Base-by-base conservation (phyloP, 1,284 basidiomycete genomes). In the Sanghuangporus sanghuang region DNA sequence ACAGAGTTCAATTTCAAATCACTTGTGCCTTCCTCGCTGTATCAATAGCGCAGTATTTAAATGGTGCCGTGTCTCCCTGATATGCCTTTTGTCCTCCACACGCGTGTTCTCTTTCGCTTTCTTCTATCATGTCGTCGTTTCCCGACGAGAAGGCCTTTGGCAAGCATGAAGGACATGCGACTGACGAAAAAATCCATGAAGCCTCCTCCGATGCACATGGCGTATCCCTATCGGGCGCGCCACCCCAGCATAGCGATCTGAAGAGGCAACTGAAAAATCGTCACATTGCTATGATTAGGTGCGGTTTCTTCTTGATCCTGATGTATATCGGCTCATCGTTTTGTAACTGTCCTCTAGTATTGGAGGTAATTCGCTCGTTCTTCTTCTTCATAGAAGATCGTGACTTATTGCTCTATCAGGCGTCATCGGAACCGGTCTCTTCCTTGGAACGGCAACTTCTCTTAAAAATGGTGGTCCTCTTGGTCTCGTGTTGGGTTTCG, bases 341-440 rank as follows among this genome's bases (percentile, higher is more conserved):
- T 70, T 49, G 69, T 65, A 57, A 52, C 21, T 44, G 44, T 14
- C 60, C 38, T 14, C 56, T 49, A 77, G 75, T 75, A 77, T 77
- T 60, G 75, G 75, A 64, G 75, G 74, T 72, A 63, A 48, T 67
- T 57, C 9, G 11, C 27, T 1, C 9, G 14, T 14, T 40, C 2
- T 8, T 5, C 12, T 11, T 44, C 38, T 14, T 14, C 6, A 9
- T 1, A 2, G 16, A n/a, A 8, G 27, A 52, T 50, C 16, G 42
- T 46, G 46, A 32, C 38, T 21, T 11, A 14, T 23, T 46, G 16
- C 21, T 18, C 11, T 32, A 38, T 79, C 77, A 86, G 87, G 89
- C 76, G 90, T 92, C 64, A 91, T 92, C 67, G 90, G 89, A 62
- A 91, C 89, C 61, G 84, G 81, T 36, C 75, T 88, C 32, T 87